phyloP scores from a whole-genome alignment of 441 rosid genomes.

The Daphne laureola region DNA sequence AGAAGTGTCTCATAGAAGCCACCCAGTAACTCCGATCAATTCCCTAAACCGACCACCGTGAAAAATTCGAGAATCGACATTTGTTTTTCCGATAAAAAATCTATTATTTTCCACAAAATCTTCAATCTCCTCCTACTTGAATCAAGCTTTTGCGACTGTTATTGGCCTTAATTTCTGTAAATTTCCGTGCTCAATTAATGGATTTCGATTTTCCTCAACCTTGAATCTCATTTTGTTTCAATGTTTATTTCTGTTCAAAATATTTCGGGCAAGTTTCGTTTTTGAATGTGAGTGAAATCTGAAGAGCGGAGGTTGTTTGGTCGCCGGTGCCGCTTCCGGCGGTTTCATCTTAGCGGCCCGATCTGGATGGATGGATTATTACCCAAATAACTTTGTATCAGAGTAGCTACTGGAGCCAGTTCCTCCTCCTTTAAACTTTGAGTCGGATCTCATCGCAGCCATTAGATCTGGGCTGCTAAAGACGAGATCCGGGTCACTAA shows the following conservation, averaged over 20 bases:
- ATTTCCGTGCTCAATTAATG: neutral
- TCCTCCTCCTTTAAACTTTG: too few relatives aligned
- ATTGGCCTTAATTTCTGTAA: neutral
- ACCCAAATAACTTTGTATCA: too few relatives aligned
- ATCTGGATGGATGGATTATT: neutral
- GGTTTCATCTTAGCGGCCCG: constrained; percentile 11
- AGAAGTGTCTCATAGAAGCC: too few relatives aligned
- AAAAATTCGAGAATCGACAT: too few relatives aligned
- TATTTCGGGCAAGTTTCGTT: neutral
- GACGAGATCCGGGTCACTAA: too few relatives aligned
- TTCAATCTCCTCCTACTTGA: neutral
- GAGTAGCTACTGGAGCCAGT: too few relatives aligned
- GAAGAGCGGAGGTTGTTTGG: neutral
- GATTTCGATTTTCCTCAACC: neutral
- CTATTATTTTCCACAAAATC: neutral
- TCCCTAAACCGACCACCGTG: too few relatives aligned
- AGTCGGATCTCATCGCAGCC: too few relatives aligned
- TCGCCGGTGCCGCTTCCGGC: constrained; percentile 16
- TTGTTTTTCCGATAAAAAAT: neutral
- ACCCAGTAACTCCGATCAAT: too few relatives aligned
- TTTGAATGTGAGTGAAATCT: neutral
- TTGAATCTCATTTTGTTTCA: neutral
- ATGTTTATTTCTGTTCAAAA: neutral
- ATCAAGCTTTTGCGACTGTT: neutral
- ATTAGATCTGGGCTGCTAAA: too few relatives aligned